Base-by-base conservation (phyloP, 805 yeast species). In the Starmerella lactis-condensi region DNA sequence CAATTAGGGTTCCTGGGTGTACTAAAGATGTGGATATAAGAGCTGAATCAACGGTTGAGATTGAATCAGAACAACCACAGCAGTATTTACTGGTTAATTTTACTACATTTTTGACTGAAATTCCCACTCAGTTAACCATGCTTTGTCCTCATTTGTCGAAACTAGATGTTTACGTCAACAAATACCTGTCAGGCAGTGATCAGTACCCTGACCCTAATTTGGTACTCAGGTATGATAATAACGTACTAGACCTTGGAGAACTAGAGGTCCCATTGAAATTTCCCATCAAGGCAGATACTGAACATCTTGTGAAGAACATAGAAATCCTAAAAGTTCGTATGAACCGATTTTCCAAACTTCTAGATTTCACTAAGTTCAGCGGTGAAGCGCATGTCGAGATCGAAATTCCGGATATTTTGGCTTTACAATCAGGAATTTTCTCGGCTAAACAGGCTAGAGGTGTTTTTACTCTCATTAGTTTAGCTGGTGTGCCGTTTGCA, bases 391-490 rank as follows among this genome's bases (percentile, higher is more conserved):
- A 40, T 4, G 51, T 47, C 5, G 36, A 37, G 9, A 44, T 43
- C 8, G 35, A 29, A 18, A 36, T 48, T 6, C 57, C 57, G 13
- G 18, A 16, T 4, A 16, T 38, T 7, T 15, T 52, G 6, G 33
- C 32, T 12, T 36, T 52, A 18, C 41, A 44, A 20, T 20, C 35
- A 11, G 35, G 48, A n/a, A 37, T 35, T 4, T 25, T 63, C 2
- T 35, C 43, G 2, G 61, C 64, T 2, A 40, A 48, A 4, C 45
- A 51, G 11, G 50, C 65, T 1, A 55, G 56, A 33, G 72, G 72
- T 5, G 31, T 43, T 4, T 55, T 65, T 9, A 50, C 51, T 24
- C 44, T 69, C 22, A 54, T 43, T 30, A 62, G 62, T 37, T 41
- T 57, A 5, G 57, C 11, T 18, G 21, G 46, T 3, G 38, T 35